Base-by-base conservation (phyloP, 805 yeast genomes). In the Yarrowia phangngaensis region DNA sequence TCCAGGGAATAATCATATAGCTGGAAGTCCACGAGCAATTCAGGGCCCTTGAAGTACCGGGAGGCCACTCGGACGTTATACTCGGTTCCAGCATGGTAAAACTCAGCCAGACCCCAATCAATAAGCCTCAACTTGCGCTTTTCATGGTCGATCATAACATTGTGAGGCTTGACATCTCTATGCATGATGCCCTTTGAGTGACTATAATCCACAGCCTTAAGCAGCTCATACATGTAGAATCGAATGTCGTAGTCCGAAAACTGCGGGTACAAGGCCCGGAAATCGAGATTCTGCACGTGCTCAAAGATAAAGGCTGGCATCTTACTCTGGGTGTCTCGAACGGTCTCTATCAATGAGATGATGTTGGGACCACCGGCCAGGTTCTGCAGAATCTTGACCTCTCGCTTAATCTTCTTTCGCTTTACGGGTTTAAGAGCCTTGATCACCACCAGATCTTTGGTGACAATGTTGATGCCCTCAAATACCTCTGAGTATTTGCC, bases 151-250 rank as follows among this genome's bases (percentile, higher is more conserved):
- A 89, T 89, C 95, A 89, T 89, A 55, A 89, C 84, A 65, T 89
- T 89, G 60, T 89, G 95, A 8, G 97, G 97, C 65, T 89, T 89
- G 50, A 89, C 95, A 66, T 89, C 97, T 63, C 97, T 74, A 62
- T 89, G 97, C 80, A 89, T 88, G 53, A 89, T 86, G 16, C 97
- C 97, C 87, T 84, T 84, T 9, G 95, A 84, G 66, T 89, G 97
- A 29, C 89, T 80, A 64, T 77, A 89, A 62, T 89, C 95, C 56
- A 89, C 71, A 9, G 96, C 96, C 58, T 64, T 80, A 54, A 89
- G 72, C 50, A 88, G 70, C 65, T 86, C 86, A 54, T 76, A 78
- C 74, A 88, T 83, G 64, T 89, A 88, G 69, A 73, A 86, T 57
- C 87, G 82, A 54, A 88, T 79, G 60, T 89, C 96, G 41, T 69